Base-by-base conservation (phyloP, 768 basidiomycete species). In the Boletus subcaerulescens region DNA sequence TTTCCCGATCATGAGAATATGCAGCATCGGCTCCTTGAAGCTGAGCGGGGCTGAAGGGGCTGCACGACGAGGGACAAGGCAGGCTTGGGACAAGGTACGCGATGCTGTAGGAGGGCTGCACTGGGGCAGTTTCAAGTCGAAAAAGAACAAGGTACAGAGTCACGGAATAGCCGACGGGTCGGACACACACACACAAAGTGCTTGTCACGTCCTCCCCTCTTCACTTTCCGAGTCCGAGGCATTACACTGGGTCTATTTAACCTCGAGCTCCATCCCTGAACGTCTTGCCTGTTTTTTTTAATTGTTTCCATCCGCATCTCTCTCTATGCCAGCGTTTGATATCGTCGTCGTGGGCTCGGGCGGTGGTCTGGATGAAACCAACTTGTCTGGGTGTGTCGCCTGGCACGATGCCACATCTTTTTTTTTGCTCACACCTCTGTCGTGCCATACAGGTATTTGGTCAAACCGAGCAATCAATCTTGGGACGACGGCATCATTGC, bases 331-430 rank as follows among this genome's bases (percentile, higher is more conserved):
- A 50, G 63, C 69, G 11, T 92, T 93, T 68, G 85, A 91, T 68
- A 64, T 93, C 60, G 74, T 92, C 55, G 87, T 89, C 60, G 83
- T 93, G 36, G 95, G 86, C 45, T 82, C 84, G 61, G 92, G 93
- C 53, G 95, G 95, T 43, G 95, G 95, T 46, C 93, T 92, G 9
- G 80, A 87, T 62, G 95, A 98, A 71, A 87, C 86, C 22, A 91
- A 98, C 73, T 72, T 97, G 58, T 91, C 90, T 26, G 87, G 84
- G 93, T 93, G 68, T 60, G 86, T 79, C 43, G 39, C 6, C 3
- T 3, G 18, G 17, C 39, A 3, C 13, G 9, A 13, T 15, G 14
- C 48, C 11, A 1, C 8, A 29, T 29, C 26, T 29, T 29, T 29
- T 24, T 24, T 33, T 35, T 5, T 14, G 12, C 33, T 13, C 13